These are phyloP conservation scores for Carex pumila DNA, from an alignment of 176 grass and related monocot genomes.

Conservation along the genomic window DNA sequence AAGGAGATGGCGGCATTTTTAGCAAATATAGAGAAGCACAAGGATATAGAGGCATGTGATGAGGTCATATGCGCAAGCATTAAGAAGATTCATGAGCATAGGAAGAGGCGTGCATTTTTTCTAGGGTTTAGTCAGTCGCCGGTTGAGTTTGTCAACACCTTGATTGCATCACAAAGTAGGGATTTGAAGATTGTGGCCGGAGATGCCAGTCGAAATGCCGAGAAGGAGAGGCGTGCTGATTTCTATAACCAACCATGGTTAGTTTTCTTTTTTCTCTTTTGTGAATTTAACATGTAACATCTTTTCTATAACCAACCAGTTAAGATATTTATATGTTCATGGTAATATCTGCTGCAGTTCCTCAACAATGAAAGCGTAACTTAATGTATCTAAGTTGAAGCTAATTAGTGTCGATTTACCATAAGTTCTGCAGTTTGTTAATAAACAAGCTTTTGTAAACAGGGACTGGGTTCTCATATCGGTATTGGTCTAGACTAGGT, in stretches of 20 bases:
- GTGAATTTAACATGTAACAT: neutral
- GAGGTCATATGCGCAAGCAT: constrained; percentile 89
- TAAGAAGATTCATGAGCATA: constrained; percentile 99
- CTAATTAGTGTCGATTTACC: neutral
- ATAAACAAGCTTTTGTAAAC: neutral
- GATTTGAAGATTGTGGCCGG: constrained; percentile 92
- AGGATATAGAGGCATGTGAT: constrained; percentile 89
- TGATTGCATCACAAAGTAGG: constrained; percentile 91
- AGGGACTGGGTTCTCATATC: neutral
- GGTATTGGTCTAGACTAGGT: neutral
- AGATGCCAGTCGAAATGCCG: constrained; percentile 71
- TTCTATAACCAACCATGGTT: constrained; percentile 96
- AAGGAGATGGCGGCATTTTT: constrained; percentile 82
- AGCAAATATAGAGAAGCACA: constrained; percentile 85
- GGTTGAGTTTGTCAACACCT: constrained; percentile 85
- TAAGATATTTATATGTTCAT: neutral
- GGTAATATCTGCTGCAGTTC: neutral
- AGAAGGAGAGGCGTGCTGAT: constrained; percentile 74
- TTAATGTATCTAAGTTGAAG: neutral
- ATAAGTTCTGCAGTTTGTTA: neutral
- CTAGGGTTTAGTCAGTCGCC: constrained; percentile 95
- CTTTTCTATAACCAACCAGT: too few species aligned
- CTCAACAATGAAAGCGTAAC: neutral
- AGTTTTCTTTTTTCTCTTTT: constrained; percentile 1
- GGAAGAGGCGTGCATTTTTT: constrained; percentile 88